Conservation (phyloP, 805 yeast genomes). For the Spathaspora arborariae region DNA sequence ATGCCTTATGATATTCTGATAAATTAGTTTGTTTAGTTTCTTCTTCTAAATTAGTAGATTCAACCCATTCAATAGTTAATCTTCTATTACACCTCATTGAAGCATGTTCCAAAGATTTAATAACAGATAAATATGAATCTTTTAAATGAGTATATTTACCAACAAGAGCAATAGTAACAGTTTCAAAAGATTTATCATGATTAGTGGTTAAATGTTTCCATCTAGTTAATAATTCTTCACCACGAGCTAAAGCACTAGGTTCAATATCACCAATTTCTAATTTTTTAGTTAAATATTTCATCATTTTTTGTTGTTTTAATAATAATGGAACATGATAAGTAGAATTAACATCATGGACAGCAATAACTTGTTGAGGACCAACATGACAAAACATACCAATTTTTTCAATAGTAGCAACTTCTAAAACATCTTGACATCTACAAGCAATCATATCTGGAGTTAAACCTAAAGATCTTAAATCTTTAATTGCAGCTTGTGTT, state of each 20-base stretch:
- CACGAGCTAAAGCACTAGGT: conserved; percentile 53
- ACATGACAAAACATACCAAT: conserved; percentile 99
- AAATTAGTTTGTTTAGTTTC: conserved; percentile 60
- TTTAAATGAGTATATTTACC: conserved; percentile 96
- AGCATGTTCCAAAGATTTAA: conserved; percentile 92
- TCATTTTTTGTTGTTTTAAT: conserved; percentile 80
- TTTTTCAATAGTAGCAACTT: conserved; percentile 82
- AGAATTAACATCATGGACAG: conserved; percentile 94
- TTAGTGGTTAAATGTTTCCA: conserved; percentile 80
- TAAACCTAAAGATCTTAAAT: conserved; percentile 90
- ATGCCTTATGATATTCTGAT: conserved; percentile 85
- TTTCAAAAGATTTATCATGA: conserved; percentile 79
- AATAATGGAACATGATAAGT: conserved; percentile 96
- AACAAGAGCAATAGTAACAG: conserved; percentile 91
- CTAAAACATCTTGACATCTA: conserved; percentile 85
- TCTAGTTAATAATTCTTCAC: conserved; percentile 62
- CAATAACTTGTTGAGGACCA: conserved; percentile 95
- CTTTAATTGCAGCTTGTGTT: conserved; percentile 98
- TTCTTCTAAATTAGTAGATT: conserved; percentile 84
- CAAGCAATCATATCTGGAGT: conserved; percentile 97
- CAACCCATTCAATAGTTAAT: conserved; percentile 93
- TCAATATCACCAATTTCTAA: conserved; percentile 49
- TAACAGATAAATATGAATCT: conserved; percentile 92
- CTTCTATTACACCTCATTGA: conserved; percentile 85
- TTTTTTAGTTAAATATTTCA: conserved; percentile 67